A percentile compares a stretch with the other conserved stretches of the same genome.
Evolutionary conservation across 148 eudicot species (phyloP).

Genomic region (Arbutus unedo): DNA sequence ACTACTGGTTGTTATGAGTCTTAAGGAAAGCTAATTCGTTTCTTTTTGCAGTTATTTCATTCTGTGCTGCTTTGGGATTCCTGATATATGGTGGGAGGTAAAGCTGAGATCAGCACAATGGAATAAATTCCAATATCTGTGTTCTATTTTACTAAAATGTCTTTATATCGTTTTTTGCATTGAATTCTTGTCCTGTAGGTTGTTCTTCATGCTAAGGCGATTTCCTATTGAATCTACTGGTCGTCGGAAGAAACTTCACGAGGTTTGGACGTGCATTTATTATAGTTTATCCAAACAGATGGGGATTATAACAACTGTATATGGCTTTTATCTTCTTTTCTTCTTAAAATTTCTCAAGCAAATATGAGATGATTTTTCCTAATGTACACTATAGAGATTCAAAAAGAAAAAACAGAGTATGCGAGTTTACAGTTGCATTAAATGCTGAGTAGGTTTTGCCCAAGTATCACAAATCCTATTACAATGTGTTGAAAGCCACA

Average conservation of each 20-base stretch:
- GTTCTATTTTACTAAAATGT: neutral
- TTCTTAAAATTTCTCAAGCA: neutral
- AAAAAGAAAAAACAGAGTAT: neutral
- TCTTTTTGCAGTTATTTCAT: slow-evolving; percentile 44
- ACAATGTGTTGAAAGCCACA: neutral
- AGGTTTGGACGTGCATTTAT: slow-evolving; percentile 25
- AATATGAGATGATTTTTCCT: no score
- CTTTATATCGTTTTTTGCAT: neutral
- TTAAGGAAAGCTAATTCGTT: neutral
- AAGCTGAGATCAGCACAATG: neutral
- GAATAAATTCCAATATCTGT: neutral
- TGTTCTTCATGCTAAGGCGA: slow-evolving; percentile 57
- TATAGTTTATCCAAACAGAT: no score
- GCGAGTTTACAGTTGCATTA: neutral
- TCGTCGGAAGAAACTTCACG: slow-evolving; percentile 62
- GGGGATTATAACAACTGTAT: neutral
- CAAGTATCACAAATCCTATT: neutral
- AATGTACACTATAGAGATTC: no score
- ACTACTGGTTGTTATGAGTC: neutral
- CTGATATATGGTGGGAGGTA: slow-evolving; percentile 68
- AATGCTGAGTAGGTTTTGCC: neutral
- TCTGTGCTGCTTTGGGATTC: slow-evolving; percentile 58
- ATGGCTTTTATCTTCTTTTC: neutral
- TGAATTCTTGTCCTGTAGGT: slow-evolving; percentile 27
- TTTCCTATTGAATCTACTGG: slow-evolving; percentile 73